A percentile compares a stretch with the other conserved stretches of the same genome.
phyloP scores from a whole-genome alignment of 257 asterid genomes.

The Parsonsia alboflavescens region DNA sequence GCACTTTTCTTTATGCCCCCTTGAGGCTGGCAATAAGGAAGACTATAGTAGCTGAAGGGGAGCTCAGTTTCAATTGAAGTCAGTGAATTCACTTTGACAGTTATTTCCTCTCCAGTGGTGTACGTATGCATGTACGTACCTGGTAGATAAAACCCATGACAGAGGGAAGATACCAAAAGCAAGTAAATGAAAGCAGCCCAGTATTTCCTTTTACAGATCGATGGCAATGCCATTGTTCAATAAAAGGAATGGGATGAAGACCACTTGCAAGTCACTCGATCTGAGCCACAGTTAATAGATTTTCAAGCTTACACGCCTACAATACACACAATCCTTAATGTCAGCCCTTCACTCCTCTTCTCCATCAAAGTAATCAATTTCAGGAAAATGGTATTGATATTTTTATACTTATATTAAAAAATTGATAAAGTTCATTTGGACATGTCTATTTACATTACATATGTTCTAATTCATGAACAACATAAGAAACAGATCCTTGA shows the following conservation, averaged over 20 bases:
- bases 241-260: conserved; percentile 30
- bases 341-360: not conserved
- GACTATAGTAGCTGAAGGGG: conserved; percentile 72
- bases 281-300: conserved; percentile 26
- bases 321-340: not conserved
- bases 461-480: not conserved
- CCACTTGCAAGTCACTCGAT: conserved; percentile 24
- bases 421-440: not conserved
- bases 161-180: conserved; percentile 43
- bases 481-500: not conserved
- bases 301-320: conserved; percentile 17
- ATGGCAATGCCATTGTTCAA: conserved; percentile 54
- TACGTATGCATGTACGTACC: conserved; percentile 76
- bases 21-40: conserved; percentile 59
- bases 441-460: not conserved
- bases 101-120: conserved; percentile 44
- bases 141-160: conserved; percentile 70
- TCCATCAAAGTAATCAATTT: not conserved
- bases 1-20: conserved; percentile 74
- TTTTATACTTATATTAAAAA: not conserved
- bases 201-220: conserved; percentile 46
- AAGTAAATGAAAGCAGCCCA: conserved; percentile 38
- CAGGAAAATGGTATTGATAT: not conserved
- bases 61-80: conserved; percentile 82
- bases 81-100: conserved; percentile 69